Base-by-base conservation (phyloP, 2,329 filamentous ascomycete species). In the Pseudonectria buxi region DNA sequence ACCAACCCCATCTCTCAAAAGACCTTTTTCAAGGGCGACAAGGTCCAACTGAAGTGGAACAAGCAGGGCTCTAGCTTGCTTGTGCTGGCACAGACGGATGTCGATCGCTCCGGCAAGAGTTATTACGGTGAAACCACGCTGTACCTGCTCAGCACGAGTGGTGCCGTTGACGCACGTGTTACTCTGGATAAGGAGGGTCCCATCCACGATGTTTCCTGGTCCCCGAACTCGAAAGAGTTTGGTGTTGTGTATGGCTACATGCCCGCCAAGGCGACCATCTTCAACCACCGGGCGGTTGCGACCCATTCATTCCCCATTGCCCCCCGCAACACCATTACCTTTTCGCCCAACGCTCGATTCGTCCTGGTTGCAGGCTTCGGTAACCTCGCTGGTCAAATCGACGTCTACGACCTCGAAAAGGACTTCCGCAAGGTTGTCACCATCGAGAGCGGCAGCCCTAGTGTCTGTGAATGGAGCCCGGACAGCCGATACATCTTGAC, bases 41-140 rank as follows among this genome's bases (percentile, higher is more conserved):
- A 96, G 71, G 90, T 98, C 31, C 88, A 95, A 65, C 71, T 98
- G 57, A 95, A 95, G 70, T 98, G 92, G 92, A 98, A 98, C 65
- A 78, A 83, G 49, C 72, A 87, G 43, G 92, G 92, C 35, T 95
- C 89, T 26, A 90, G 83, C 59, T 65, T 96, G 58, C 84, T 98
- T 55, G 90, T 96, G 48, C 77, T 98, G 54, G 90, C 92, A 37
- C 89, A 96, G 69, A 98, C 92, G 24, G 92, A 98, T 45, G 92
- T 96, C 35, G 92, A 98, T 67, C 94, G 92, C 69, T 88, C 88
- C 39, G 94, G 94, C 65, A 96, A 96, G 78, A 95, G 87, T 66
- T 98, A 98, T 69, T 98, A 98, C 53, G 92, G 92, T 57, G 92
- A 98, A 69, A 96, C 92, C 9, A 96, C 86, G 46, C 80, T 98